Percentiles rank a stretch among this genome's conserved stretches.
Evolutionary conservation across 768 basidiomycete species (phyloP).

Genomic region (Sistotremastrum niveocremeum): DNA sequence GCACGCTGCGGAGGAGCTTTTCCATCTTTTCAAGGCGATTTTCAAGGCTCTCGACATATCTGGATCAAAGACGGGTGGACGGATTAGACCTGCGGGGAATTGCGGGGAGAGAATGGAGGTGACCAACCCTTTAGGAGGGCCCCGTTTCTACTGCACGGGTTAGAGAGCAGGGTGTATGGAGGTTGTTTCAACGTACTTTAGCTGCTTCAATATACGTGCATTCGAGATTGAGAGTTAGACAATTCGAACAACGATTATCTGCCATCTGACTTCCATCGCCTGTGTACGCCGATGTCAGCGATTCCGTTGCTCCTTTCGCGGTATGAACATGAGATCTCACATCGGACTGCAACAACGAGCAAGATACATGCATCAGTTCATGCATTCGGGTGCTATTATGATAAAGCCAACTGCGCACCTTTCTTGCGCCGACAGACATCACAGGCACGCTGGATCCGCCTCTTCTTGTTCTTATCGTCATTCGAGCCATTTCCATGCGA

Average conservation of each 20-base stretch:
- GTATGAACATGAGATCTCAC: no score
- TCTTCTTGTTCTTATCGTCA: no score
- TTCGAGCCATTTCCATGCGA: no score
- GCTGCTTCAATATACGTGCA: conserved; percentile 60
- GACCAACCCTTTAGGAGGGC: conserved; percentile 21
- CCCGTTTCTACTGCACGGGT: conserved; percentile 28
- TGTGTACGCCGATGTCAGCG: no score
- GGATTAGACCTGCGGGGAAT: conserved; percentile 43
- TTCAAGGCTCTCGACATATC: conserved; percentile 40
- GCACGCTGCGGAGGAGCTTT: conserved; percentile 27
- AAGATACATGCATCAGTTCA: no score
- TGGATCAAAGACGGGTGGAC: conserved; percentile 10
- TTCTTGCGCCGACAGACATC: no score
- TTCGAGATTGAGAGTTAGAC: conserved; percentile 39
- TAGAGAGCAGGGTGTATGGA: neutral
- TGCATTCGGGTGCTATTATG: no score
- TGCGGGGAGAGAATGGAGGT: neutral
- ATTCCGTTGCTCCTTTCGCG: no score
- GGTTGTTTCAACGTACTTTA: conserved; percentile 30
- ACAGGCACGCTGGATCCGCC: no score
- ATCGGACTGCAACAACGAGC: no score
- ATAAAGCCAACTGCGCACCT: no score
- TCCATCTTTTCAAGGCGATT: conserved; percentile 38
- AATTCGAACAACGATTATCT: conserved; percentile 50
- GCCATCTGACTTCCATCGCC: conserved; percentile 24